phyloP scores from a whole-genome alignment of 192 early-diverging fungal genomes.

The Pilobolus umbonatus region DNA sequence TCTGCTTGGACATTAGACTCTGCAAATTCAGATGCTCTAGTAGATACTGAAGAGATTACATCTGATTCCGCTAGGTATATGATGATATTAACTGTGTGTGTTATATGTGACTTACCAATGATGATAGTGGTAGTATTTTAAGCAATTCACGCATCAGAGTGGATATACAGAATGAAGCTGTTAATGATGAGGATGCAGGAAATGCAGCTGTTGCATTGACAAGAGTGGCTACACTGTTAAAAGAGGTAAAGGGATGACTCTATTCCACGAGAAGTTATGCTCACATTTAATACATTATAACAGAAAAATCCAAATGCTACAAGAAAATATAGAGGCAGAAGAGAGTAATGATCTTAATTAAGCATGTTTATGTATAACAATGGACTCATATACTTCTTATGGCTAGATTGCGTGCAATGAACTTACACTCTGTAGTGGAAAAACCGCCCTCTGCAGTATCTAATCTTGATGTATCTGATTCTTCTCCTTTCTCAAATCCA shows the following conservation, averaged over 20 bases:
- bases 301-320: slow-evolving; percentile 18
- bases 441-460: not conserved
- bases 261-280: not conserved
- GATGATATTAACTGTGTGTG: not conserved
- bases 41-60: slow-evolving; percentile 24
- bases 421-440: slow-evolving; percentile 10
- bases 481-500: not conserved
- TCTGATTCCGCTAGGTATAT: not conserved
- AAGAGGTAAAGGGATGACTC: slow-evolving; percentile 15
- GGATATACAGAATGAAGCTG: slow-evolving; percentile 36
- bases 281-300: not conserved
- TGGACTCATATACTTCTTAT: not conserved
- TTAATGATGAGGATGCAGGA: slow-evolving; percentile 22
- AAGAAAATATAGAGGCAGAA: slow-evolving; percentile 30
- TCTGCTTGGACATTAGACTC: slow-evolving; percentile 27
- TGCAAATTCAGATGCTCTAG: not conserved
- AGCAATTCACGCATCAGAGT: slow-evolving; percentile 30
- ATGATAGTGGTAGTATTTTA: slow-evolving; percentile 1
- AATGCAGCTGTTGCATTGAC: slow-evolving; percentile 28
- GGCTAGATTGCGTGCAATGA: slow-evolving; percentile 5
- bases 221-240: slow-evolving; percentile 29
- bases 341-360: slow-evolving; percentile 28
- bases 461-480: no score
- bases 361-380: not conserved
- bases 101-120: not conserved